Evolutionary conservation across 192 early-diverging fungal genomes (phyloP).

Genomic region (Coemansia sp.): DNA sequence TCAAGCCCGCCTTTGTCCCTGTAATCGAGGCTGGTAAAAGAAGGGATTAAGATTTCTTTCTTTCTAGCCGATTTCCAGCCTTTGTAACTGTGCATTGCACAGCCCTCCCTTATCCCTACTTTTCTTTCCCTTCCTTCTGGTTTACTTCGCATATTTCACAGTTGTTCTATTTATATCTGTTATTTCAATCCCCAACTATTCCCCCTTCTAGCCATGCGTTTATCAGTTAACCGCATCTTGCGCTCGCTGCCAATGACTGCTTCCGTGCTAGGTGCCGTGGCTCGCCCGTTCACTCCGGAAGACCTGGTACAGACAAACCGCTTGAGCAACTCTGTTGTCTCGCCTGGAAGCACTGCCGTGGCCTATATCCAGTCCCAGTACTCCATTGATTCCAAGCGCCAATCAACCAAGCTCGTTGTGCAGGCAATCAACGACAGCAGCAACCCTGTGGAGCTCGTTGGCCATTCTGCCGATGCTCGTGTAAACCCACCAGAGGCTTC

Average conservation of each 20-base stretch:
- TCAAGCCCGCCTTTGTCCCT: too few species aligned
- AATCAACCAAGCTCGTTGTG: constrained; percentile 54
- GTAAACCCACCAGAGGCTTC: constrained; percentile 21
- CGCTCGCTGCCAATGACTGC: constrained; percentile 23
- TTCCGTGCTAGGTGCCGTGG: constrained; percentile 24
- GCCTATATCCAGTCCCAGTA: constrained; percentile 66
- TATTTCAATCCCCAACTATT: neutral
- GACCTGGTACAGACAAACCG: constrained; percentile 66
- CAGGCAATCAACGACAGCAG: constrained; percentile 16
- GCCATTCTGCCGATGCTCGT: constrained; percentile 27
- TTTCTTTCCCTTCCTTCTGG: too few species aligned
- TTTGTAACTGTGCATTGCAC: too few species aligned
- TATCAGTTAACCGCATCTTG: constrained; percentile 7
- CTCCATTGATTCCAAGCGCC: constrained; percentile 56
- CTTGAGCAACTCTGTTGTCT: constrained; percentile 53
- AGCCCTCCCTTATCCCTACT: too few species aligned
- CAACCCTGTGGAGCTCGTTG: constrained; percentile 8
- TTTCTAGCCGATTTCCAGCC: too few species aligned
- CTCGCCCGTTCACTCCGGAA: constrained; percentile 57
- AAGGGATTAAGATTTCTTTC: too few species aligned
- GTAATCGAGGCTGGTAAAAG: too few species aligned
- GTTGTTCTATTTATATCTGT: neutral
- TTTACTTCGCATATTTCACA: too few species aligned
- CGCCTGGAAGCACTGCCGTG: constrained; percentile 54
- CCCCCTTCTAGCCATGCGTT: neutral